These are phyloP conservation scores for Thraustotheca clavata DNA, from an alignment of 352 stramenopile species.

Conservation along the genomic window DNA sequence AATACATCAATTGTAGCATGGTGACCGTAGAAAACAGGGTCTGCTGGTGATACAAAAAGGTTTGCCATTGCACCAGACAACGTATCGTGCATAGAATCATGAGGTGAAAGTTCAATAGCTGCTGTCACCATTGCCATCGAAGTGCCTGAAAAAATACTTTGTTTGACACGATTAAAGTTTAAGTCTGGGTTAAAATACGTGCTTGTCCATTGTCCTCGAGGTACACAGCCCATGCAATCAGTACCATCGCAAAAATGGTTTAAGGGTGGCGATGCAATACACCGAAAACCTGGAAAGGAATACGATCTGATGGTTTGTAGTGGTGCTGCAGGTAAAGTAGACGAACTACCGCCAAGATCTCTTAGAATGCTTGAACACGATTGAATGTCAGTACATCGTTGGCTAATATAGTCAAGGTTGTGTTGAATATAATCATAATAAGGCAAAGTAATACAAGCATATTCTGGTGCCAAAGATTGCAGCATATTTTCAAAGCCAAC, in stretches of 20 bases:
- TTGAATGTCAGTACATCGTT: conserved; percentile 24
- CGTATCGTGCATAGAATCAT: conserved; percentile 20
- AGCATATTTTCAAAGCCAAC: conserved; percentile 22
- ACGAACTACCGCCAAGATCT: conserved; percentile 23
- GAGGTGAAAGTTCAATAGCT: conserved; percentile 14
- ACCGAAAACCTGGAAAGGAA: background rate
- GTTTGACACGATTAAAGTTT: conserved; percentile 21
- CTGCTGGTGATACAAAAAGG: conserved; percentile 5
- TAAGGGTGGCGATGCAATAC: background rate
- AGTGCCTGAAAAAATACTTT: background rate
- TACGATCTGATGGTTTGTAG: background rate
- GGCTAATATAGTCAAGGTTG: conserved; percentile 19
- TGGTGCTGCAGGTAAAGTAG: background rate
- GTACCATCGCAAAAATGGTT: background rate
- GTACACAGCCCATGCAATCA: background rate
- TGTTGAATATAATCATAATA: conserved; percentile 21
- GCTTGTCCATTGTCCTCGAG: conserved; percentile 1
- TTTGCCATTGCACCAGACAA: conserved; percentile 13
- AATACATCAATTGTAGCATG: conserved; percentile 19
- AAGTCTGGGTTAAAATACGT: conserved; percentile 19
- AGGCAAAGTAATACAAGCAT: conserved; percentile 6
- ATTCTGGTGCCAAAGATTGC: background rate
- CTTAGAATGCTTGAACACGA: conserved; percentile 26
- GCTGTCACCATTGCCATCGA: conserved; percentile 7
- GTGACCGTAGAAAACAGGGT: conserved; percentile 19